Evolutionary conservation across 495 filamentous ascomycete genomes (phyloP).

Genomic region (Penicillium coprophilum): DNA sequence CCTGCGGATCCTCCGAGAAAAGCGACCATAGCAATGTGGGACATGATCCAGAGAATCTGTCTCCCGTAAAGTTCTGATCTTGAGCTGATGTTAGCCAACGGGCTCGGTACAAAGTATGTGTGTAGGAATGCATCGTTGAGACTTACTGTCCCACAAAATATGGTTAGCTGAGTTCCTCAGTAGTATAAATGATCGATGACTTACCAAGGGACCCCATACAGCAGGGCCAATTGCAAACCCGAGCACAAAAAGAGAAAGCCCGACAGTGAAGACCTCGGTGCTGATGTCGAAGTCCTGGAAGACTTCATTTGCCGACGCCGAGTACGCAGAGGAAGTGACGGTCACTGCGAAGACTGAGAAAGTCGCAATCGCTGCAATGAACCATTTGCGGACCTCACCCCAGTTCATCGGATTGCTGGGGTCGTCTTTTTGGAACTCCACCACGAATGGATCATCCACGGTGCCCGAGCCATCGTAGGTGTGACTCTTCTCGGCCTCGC

Average conservation of each 20-base stretch:
- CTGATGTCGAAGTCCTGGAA: slow-evolving; percentile 2
- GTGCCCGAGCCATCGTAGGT: slow-evolving; percentile 60
- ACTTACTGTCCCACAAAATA: slow-evolving; percentile 16
- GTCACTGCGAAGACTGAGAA: slow-evolving; percentile 53
- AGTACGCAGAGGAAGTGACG: slow-evolving; percentile 64
- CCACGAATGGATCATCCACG: slow-evolving; percentile 59
- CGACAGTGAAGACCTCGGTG: slow-evolving; percentile 6
- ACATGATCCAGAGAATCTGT: not conserved
- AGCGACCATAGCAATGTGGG: not conserved
- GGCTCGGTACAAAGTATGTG: not conserved
- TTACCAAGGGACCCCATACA: slow-evolving; percentile 56
- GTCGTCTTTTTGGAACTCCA: slow-evolving; percentile 62
- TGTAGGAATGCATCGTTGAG: not conserved
- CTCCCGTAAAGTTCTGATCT: not conserved
- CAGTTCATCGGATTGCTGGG: slow-evolving; percentile 54
- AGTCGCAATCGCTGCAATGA: slow-evolving; percentile 58
- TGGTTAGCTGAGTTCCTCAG: slow-evolving; percentile 21
- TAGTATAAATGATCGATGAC: slow-evolving; percentile 32
- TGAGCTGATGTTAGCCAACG: not conserved
- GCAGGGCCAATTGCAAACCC: slow-evolving; percentile 20
- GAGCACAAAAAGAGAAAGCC: slow-evolving; percentile 15
- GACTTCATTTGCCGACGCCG: slow-evolving; percentile 4
- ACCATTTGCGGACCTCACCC: slow-evolving; percentile 51
- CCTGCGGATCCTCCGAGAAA: not conserved
- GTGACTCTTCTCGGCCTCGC: slow-evolving; percentile 20